Conservation (phyloP, 1,284 basidiomycete species). For the Ustilago sp. region DNA sequence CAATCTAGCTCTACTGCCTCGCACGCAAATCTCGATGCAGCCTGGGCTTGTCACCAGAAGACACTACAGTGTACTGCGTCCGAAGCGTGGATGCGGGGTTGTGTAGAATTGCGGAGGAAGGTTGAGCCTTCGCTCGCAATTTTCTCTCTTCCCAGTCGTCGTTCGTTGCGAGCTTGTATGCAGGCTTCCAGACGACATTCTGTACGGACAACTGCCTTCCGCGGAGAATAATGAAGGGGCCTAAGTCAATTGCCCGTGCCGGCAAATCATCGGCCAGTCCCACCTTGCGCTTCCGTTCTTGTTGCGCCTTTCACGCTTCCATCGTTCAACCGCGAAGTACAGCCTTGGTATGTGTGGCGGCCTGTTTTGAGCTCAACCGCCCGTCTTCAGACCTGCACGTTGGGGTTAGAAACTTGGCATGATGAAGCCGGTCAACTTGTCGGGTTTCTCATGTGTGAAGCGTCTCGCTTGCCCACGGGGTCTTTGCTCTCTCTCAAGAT, state of each 20-base stretch:
- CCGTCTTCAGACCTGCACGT: not conserved
- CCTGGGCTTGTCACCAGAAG: too few species aligned
- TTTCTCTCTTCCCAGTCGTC: not conserved
- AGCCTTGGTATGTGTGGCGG: not conserved
- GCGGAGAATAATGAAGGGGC: not conserved
- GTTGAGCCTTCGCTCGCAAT: slow-evolving; percentile 8
- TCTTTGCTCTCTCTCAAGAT: not conserved
- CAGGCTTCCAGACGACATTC: too few species aligned
- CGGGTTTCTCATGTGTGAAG: not conserved
- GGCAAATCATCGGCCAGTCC: not conserved
- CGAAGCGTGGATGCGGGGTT: not conserved
- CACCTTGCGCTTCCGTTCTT: not conserved
- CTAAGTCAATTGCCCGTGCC: not conserved
- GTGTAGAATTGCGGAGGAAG: too few species aligned
- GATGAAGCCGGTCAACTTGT: not conserved
- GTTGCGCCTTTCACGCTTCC: not conserved
- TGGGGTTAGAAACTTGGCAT: not conserved
- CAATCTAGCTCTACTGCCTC: not conserved
- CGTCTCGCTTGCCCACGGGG: not conserved
- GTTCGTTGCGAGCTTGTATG: too few species aligned
- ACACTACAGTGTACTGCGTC: too few species aligned
- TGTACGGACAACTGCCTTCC: not conserved
- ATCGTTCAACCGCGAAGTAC: not conserved
- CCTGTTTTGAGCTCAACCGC: not conserved
- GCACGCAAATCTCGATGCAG: too few species aligned